These are phyloP conservation scores for Phytophthora palmivora DNA, from an alignment of 352 stramenopile species.

Conservation along the genomic window DNA sequence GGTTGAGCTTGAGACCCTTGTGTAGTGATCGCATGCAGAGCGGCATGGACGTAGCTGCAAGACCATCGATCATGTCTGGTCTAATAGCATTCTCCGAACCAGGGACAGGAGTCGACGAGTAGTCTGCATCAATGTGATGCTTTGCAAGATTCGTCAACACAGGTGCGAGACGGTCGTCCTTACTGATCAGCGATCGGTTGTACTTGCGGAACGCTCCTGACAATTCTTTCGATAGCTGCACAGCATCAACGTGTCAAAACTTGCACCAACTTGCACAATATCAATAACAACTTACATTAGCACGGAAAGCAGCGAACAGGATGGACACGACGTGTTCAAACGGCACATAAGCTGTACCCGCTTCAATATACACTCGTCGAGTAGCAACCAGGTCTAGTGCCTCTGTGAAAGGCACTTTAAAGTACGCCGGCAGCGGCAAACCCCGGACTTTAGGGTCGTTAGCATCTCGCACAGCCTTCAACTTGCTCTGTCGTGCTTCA, in stretches of 20 bases:
- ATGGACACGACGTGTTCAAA: conserved; percentile 95
- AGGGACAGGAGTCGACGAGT: conserved; percentile 53
- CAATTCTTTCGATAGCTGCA: conserved; percentile 91
- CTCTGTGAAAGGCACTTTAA: conserved; percentile 97
- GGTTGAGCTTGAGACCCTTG: conserved; percentile 92
- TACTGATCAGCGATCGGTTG: conserved; percentile 89
- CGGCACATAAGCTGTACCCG: conserved; percentile 96
- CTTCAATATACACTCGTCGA: conserved; percentile 94
- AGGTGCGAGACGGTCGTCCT: conserved; percentile 93
- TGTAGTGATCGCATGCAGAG: conserved; percentile 98
- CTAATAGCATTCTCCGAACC: conserved; percentile 78
- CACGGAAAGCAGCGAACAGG: conserved; percentile 93
- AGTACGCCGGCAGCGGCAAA: conserved; percentile 84
- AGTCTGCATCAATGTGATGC: conserved; percentile 95
- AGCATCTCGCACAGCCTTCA: conserved; percentile 78
- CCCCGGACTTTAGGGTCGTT: conserved; percentile 58
- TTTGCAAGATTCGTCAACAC: conserved; percentile 96
- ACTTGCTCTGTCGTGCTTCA: conserved; percentile 59
- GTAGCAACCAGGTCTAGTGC: conserved; percentile 92
- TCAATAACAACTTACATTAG: conserved; percentile 57
- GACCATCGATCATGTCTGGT: conserved; percentile 91
- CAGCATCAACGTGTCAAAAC: conserved; percentile 11
- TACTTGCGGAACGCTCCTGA: conserved; percentile 89
- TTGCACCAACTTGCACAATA: neutral
- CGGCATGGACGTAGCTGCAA: conserved; percentile 94